Base-by-base conservation (phyloP, 106 monocot genomes). In the Hemerocallis citrina region DNA sequence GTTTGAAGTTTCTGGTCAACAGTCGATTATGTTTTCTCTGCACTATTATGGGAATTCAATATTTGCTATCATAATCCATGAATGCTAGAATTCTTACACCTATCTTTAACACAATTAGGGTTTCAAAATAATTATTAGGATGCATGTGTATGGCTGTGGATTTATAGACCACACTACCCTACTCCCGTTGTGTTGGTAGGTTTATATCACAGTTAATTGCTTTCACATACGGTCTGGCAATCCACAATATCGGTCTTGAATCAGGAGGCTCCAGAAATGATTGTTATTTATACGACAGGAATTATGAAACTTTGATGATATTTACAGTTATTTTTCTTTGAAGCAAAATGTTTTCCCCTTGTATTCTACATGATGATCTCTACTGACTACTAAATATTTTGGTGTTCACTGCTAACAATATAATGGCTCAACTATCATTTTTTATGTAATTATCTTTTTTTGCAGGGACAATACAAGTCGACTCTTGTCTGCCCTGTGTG, bases 401-500 rank as follows among this genome's bases (percentile, higher is more conserved):
- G 59, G 57, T 68, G 56, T 4, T 41, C 54, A 46, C 21, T 60
- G 36, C 52, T 72, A 38, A 23, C 35, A 52, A 57, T 16, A 49
- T 48, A 13, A 54, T 13, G 20, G 43, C n/a, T 54, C 30, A 34
- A n/a, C 43, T 55, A 28, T 41, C 34, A 55, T 28, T 65, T 72
- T 72, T 28, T 57, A 34, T 44, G 32, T 72, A n/a, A n/a, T n/a
- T n/a, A n/a, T n/a, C n/a, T n/a, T n/a, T n/a, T 75, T 78, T 87
- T 34, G 59, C 79, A 98, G 96, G 98, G 98, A 25, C 98, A 99
- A 66, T 99, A 88, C 85, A 99, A 99, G 74, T 99, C 92, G 21
- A 99, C 92, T 67, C 70, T 99, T 28, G 85, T 92, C 29, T 99
- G 98, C 65, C 98, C 98, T 55, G 92, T 92, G 1, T 98, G 98